Conservation (phyloP, 176 grass and related monocot genomes). For the Carex scoparia region DNA sequence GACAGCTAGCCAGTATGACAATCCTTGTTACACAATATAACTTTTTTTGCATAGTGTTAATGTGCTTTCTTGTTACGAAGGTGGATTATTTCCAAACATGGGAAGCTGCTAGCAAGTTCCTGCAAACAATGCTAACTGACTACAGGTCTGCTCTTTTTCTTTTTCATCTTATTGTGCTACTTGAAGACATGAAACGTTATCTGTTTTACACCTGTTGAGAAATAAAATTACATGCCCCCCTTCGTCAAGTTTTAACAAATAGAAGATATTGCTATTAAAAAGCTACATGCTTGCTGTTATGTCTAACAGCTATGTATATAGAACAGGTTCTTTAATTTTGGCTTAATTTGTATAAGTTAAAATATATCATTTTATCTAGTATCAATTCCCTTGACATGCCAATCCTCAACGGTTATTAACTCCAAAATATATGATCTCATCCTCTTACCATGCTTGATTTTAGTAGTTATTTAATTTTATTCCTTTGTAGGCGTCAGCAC, state of each 20-base stretch:
- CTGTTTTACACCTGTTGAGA: background rate
- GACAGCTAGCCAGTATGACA: background rate
- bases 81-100: conserved; percentile 72
- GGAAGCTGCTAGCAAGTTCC: conserved; percentile 72
- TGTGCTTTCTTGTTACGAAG: conserved; percentile 29
- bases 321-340: background rate
- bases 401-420: background rate
- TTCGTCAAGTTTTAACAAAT: background rate
- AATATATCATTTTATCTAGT: background rate
- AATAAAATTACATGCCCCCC: background rate
- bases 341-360: background rate
- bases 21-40: background rate
- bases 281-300: background rate
- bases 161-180: conserved; percentile 16
- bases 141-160: conserved; percentile 56
- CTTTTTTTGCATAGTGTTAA: conserved; percentile 8
- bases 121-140: conserved; percentile 81
- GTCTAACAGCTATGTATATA: background rate
- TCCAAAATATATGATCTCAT: background rate
- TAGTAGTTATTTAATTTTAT: conserved; percentile 15
- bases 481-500: conserved; percentile 70
- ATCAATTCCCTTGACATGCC: background rate
- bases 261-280: background rate
- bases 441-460: conserved; percentile 6
- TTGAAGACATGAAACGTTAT: background rate